Conservation (phyloP, 192 early-diverging fungal species). For the Rhizophagus sp. region DNA sequence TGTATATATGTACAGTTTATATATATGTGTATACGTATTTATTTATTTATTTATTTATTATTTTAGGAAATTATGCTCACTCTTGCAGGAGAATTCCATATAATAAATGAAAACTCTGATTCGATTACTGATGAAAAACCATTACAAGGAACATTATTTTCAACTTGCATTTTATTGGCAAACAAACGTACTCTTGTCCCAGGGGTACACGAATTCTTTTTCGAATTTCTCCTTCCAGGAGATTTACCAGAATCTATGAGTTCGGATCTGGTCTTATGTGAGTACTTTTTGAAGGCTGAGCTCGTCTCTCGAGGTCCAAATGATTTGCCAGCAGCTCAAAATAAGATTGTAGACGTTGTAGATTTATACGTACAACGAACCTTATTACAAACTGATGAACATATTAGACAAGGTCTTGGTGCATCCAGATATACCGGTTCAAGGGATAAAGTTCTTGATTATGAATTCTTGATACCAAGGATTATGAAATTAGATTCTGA, state of each 20-base stretch:
- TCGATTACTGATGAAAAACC: neutral
- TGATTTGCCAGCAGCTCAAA: neutral
- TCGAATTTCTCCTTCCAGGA: conserved; percentile 10
- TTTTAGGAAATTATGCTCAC: conserved; percentile 13
- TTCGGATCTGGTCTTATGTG: neutral
- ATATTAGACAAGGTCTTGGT: neutral
- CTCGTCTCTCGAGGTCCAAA: neutral
- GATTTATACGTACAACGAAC: conserved; percentile 6
- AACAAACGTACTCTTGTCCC: conserved; percentile 6
- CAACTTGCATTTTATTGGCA: conserved; percentile 16
- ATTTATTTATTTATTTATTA: neutral
- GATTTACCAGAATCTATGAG: conserved; percentile 21
- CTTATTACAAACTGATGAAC: neutral
- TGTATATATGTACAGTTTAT: too few relatives aligned
- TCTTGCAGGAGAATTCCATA: conserved; percentile 9
- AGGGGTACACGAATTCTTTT: conserved; percentile 13
- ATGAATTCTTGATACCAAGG: conserved; percentile 13
- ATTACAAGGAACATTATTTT: conserved; percentile 14
- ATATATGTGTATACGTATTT: neutral
- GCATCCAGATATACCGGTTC: neutral
- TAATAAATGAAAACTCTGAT: neutral
- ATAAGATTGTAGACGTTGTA: neutral
- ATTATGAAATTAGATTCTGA: neutral
- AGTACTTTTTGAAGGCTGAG: conserved; percentile 19
- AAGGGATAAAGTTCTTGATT: conserved; percentile 6